Evolutionary conservation across 1,284 basidiomycete species (phyloP).

Genomic region (Spongiforma sp.): DNA sequence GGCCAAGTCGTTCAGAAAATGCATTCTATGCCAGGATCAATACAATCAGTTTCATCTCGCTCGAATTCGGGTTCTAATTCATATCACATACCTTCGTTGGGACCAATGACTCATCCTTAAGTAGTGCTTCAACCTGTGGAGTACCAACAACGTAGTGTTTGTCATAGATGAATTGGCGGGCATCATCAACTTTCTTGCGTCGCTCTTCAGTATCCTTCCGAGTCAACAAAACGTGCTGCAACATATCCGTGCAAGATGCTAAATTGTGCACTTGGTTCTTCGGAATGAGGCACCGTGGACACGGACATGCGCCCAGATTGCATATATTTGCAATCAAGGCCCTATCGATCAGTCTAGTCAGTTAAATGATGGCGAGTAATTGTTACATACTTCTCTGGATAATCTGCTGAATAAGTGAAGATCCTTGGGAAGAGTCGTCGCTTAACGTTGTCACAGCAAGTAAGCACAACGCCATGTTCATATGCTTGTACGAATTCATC

Average conservation of each 20-base stretch:
- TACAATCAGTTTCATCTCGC: neutral
- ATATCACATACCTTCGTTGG: neutral
- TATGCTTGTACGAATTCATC: neutral
- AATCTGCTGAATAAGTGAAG: neutral
- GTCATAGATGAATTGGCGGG: neutral
- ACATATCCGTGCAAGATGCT: neutral
- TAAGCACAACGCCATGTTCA: neutral
- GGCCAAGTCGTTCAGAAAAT: neutral
- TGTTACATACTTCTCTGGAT: neutral
- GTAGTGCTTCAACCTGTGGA: neutral
- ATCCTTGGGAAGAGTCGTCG: neutral
- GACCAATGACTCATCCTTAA: neutral
- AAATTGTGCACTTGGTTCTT: neutral
- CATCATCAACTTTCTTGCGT: neutral
- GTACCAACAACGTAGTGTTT: neutral
- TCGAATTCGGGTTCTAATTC: neutral
- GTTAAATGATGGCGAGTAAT: neutral
- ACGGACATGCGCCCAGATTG: neutral
- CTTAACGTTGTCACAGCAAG: neutral
- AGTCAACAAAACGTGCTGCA: neutral
- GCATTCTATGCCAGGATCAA: neutral
- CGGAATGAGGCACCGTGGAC: neutral
- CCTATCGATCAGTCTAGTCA: neutral
- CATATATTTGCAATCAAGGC: neutral
- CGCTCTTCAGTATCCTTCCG: neutral